phyloP scores from a whole-genome alignment of 305 asterid genomes.

The Lippia alba region DNA sequence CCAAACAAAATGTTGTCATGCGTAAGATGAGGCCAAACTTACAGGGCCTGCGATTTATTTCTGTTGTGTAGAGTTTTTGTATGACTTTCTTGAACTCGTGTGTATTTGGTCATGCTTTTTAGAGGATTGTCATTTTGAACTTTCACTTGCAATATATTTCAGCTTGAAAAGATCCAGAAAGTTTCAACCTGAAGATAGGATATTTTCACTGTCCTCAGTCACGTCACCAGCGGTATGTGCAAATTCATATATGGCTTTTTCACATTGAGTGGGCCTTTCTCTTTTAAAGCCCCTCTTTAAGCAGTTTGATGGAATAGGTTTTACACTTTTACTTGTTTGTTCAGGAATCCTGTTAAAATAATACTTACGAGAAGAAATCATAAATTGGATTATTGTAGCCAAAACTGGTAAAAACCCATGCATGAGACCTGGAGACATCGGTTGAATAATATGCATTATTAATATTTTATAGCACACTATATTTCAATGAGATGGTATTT shows the following conservation, averaged over 20 bases:
- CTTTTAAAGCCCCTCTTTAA: not conserved
- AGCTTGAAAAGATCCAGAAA: constrained; percentile 84
- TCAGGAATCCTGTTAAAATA: not conserved
- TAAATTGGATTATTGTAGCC: not conserved
- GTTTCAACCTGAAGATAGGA: constrained; percentile 89
- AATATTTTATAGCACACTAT: not conserved
- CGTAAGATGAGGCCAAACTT: not conserved
- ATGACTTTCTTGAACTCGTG: not conserved
- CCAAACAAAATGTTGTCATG: not conserved
- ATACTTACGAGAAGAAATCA: not conserved
- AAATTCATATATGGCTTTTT: not conserved
- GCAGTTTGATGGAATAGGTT: not conserved
- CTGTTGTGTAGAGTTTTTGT: not conserved
- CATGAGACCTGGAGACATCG: not conserved
- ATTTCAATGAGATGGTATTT: not conserved
- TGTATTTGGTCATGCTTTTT: not conserved
- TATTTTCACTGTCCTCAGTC: constrained; percentile 59
- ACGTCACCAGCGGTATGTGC: constrained; percentile 16
- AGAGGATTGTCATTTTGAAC: not conserved
- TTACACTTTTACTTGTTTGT: not conserved
- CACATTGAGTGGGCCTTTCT: not conserved
- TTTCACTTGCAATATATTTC: constrained; percentile 31
- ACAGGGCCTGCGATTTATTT: not conserved
- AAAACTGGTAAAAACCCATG: not conserved
- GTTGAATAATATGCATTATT: not conserved